Evolutionary conservation across 495 filamentous ascomycete species (phyloP).

Genomic region (Staphylotrichum tortipilum): DNA sequence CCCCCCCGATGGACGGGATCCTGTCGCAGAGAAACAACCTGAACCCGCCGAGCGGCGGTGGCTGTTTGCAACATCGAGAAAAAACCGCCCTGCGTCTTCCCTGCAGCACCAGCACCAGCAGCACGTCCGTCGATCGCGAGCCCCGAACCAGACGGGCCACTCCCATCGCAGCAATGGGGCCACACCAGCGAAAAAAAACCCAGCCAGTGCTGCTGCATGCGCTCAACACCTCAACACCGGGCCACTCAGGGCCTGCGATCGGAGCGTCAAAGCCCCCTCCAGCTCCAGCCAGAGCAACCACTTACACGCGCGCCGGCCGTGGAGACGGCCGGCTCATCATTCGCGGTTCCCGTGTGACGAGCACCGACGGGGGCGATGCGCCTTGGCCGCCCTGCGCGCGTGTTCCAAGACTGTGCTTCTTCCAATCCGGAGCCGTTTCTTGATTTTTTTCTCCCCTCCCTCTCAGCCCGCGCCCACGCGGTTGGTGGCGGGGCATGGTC

Average conservation of each 20-base stretch:
- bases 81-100: too few species aligned
- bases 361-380: background rate
- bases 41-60: conserved; percentile 22
- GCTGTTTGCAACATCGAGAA: conserved; percentile 3
- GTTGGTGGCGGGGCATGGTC: too few species aligned
- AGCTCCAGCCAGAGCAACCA: conserved; percentile 13
- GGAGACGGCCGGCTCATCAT: background rate
- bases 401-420: too few species aligned
- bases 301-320: conserved; percentile 11
- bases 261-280: conserved; percentile 2
- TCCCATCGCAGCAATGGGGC: conserved; percentile 13
- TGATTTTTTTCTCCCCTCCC: too few species aligned
- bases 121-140: too few species aligned
- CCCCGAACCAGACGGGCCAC: too few species aligned
- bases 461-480: too few species aligned
- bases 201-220: too few species aligned
- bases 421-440: background rate
- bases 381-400: background rate
- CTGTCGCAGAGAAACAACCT: conserved; percentile 21
- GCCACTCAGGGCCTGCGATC: conserved; percentile 18
- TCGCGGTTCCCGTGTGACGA: background rate
- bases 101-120: too few species aligned
- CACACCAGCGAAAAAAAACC: too few species aligned
- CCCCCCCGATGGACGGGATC: background rate
- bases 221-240: too few species aligned